Evolutionary conservation across 306 rosid species (phyloP), one percentile per base, ranked within the genome.

Genomic region (Prunus campanulata): DNA sequence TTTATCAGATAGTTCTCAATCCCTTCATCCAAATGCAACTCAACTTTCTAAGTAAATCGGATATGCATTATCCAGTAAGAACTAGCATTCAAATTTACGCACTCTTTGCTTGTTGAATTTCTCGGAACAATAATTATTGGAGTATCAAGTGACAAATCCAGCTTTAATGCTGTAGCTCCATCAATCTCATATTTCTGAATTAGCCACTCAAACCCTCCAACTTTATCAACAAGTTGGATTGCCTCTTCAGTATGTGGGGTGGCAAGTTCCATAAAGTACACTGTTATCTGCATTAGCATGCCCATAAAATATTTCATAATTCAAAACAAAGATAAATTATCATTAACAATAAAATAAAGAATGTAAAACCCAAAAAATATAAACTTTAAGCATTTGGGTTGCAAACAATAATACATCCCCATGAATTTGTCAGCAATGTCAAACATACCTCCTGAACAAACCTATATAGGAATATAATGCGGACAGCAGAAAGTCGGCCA

Each of bases 151-250:
- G 97, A 86, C 70, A 95, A 96, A 78, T 95, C 99, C 77, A 95
- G 88, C 85, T 92, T 92, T 59, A 95, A 81, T 27, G 99, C 93
- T 19, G 91, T 52, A 78, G 99, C 96, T 75, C 99, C 99, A 74
- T 95, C 99, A 65, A 95, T 92, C 85, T 95, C 99, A 77, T 86
- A 88, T 83, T 95, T 95, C 88, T 92, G 91, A 84, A 95, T 92
- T 75, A 95, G 79, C 99, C 99, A 88, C 82, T 95, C 99, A 81
- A 95, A 92, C 68, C 90, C 99, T 67, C 99, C 99, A 77, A 95
- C 99, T 85, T 90, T 95, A 82, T 95, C 99, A 77, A 91, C 99
- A 79, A 95, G 97, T 83, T 92, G 84, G 72, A 91, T 87, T 68
- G 97, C 99, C 86, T 95, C 97, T 70, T 92, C 99, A 44, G 93